These are phyloP conservation scores for Collybia nuda DNA, from an alignment of 768 basidiomycete species.

Conservation along the genomic window DNA sequence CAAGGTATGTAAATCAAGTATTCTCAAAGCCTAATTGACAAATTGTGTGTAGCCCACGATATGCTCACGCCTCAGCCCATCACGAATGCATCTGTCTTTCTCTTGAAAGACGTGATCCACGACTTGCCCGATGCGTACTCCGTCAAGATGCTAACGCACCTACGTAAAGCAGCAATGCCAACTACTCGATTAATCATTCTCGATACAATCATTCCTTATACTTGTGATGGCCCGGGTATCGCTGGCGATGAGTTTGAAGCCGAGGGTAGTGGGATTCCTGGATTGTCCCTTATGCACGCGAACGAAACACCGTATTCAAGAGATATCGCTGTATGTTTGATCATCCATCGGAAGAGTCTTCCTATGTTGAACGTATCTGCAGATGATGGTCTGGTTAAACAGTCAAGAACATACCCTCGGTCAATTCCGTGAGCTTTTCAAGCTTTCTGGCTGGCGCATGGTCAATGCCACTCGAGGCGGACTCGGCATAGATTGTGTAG, in stretches of 20 bases:
- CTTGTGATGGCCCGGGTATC: slow-evolving; percentile 9
- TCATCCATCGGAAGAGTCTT: no score
- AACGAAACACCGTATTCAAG: no score
- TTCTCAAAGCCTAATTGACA: no score
- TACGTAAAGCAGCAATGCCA: slow-evolving; percentile 30
- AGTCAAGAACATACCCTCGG: no score
- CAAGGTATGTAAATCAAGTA: slow-evolving; percentile 18
- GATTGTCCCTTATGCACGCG: slow-evolving; percentile 4
- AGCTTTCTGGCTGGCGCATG: background rate
- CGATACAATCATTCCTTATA: slow-evolving; percentile 31
- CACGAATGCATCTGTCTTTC: slow-evolving; percentile 32
- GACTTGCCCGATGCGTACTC: slow-evolving; percentile 35
- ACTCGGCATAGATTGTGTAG: no score
- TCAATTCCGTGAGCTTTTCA: no score
- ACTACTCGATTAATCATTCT: slow-evolving; percentile 35
- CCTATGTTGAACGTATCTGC: no score
- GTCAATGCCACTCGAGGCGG: background rate
- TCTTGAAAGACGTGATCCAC: slow-evolving; percentile 35
- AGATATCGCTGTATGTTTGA: no score
- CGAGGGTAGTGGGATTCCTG: slow-evolving; percentile 1
- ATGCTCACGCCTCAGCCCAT: slow-evolving; percentile 37
- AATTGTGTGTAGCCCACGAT: slow-evolving; percentile 28
- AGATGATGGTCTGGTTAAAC: no score
- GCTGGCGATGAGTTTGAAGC: background rate
- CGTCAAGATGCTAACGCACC: slow-evolving; percentile 27